Percentiles rank a stretch among this genome's conserved stretches.
Conservation (phyloP, 2,329 filamentous ascomycete genomes). For the Neonectria punicea region DNA sequence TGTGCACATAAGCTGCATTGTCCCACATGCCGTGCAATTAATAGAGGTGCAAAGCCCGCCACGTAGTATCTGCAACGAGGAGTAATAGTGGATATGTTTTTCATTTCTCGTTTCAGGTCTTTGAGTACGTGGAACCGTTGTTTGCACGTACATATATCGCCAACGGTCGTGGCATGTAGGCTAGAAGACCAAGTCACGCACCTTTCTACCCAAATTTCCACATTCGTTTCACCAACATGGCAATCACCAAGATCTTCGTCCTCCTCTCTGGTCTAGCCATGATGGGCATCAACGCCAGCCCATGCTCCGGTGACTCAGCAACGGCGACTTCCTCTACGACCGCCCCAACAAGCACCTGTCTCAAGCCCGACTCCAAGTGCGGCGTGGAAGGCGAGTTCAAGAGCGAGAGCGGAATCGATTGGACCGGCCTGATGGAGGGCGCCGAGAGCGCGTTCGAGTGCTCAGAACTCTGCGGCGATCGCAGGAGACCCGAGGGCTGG, state of each 20-base stretch:
- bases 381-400: neutral
- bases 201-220: neutral
- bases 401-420: neutral
- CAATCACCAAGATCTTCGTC: neutral
- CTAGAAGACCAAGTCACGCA: neutral
- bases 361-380: neutral
- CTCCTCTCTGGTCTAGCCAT: neutral
- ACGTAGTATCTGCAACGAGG: neutral
- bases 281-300: neutral
- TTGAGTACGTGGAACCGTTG: neutral
- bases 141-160: neutral
- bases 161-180: neutral
- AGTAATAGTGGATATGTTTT: neutral
- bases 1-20: neutral
- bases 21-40: neutral
- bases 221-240: neutral
- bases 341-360: neutral
- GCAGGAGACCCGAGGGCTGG: neutral
- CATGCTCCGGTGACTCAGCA: neutral
- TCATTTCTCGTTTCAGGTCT: neutral
- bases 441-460: neutral
- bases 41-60: neutral
- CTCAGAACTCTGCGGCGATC: neutral
- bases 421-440: neutral
- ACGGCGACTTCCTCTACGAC: neutral